Evolutionary conservation across 2,329 filamentous ascomycete genomes (phyloP).

Genomic region (Hymenotorrendiella dingleyae): DNA sequence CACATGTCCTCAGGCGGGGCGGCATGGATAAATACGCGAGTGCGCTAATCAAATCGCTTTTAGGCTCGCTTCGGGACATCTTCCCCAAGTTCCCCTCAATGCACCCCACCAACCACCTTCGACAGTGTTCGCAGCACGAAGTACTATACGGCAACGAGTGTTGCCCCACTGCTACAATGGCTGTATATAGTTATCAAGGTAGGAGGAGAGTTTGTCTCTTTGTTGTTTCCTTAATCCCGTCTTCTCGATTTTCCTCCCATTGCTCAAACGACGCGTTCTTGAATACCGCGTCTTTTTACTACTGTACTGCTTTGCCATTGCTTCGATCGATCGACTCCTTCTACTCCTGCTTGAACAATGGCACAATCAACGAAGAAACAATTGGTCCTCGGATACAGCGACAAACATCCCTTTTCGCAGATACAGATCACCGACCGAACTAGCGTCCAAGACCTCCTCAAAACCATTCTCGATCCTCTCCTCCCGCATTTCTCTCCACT

Average conservation of each 20-base stretch:
- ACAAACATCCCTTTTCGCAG: constrained; percentile 49
- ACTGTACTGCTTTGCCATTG: neutral
- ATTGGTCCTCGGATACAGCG: constrained; percentile 43
- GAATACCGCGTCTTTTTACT: neutral
- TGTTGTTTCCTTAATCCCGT: neutral
- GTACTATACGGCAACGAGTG: neutral
- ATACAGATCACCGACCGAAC: constrained; percentile 44
- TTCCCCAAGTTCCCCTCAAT: no score
- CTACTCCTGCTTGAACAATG: no score
- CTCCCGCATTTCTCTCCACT: constrained; percentile 64
- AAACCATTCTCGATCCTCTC: constrained; percentile 63
- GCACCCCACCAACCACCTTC: no score
- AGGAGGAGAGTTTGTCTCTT: no score
- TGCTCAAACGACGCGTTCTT: no score
- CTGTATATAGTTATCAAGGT: neutral
- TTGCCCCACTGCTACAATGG: neutral
- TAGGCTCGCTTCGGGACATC: no score
- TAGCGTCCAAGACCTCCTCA: constrained; percentile 56
- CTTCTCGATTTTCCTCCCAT: neutral
- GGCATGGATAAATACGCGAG: no score
- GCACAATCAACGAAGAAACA: constrained; percentile 4
- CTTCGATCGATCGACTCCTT: neutral
- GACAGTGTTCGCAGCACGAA: neutral
- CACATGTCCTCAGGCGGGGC: no score
- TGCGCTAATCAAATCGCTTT: no score